Conservation (phyloP, 225 moss, liverwort and hornwort genomes). For the Marchantia paleacea region DNA sequence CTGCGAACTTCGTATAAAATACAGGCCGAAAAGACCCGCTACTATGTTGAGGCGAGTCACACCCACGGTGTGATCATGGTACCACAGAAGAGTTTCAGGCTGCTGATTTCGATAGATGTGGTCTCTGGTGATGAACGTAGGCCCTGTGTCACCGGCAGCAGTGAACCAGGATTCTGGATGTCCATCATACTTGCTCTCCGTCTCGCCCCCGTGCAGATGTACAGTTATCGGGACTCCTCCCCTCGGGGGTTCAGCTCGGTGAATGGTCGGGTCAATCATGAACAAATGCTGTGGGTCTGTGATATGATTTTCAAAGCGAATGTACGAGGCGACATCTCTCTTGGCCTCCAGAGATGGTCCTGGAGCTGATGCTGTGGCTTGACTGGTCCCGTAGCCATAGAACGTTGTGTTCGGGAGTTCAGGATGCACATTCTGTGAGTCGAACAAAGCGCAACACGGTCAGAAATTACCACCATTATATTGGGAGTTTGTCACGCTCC, state of each 20-base stretch:
- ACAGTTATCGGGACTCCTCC: conserved; percentile 52
- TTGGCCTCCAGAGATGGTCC: conserved; percentile 5
- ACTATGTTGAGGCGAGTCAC: conserved; percentile 52
- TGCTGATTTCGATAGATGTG: conserved; percentile 53
- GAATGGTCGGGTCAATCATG: conserved; percentile 37
- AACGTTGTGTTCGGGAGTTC: conserved; percentile 6
- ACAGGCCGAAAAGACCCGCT: conserved; percentile 46
- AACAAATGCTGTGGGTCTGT: conserved; percentile 18
- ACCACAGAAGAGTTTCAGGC: conserved; percentile 45
- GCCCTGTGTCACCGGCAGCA: conserved; percentile 38
- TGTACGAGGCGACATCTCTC: neutral
- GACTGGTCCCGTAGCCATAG: conserved; percentile 11
- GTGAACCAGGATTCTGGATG: conserved; percentile 60
- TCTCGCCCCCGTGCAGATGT: conserved; percentile 54
- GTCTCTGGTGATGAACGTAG: conserved; percentile 28
- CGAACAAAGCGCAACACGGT: neutral
- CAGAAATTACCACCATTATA: neutral
- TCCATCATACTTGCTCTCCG: conserved; percentile 38
- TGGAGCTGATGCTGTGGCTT: conserved; percentile 2
- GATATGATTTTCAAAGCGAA: conserved; percentile 17
- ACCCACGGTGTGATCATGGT: conserved; percentile 63
- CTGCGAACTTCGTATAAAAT: conserved; percentile 35
- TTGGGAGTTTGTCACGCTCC: neutral
- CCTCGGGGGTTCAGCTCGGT: conserved; percentile 45
- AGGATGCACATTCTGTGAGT: conserved; percentile 14